phyloP scores from a whole-genome alignment of 75 land plant genomes.

The Pseudotsuga menziesii region DNA sequence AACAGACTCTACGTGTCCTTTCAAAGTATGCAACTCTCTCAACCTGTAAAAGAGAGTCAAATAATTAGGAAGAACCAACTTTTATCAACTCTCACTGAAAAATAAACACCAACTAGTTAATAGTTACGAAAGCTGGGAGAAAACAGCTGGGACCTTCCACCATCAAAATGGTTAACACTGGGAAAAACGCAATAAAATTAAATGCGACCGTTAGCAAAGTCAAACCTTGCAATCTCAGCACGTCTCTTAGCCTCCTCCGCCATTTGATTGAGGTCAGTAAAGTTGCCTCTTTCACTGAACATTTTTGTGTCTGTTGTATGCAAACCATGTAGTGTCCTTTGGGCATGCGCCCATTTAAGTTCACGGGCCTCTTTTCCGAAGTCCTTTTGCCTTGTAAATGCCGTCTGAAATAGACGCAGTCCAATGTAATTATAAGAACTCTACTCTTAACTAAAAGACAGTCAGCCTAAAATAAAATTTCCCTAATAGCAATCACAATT shows the following conservation, averaged over 20 bases:
- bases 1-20: constrained; percentile 70
- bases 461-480: background rate
- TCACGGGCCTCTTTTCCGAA: constrained; percentile 89
- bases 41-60: constrained; percentile 25
- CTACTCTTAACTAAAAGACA: constrained; percentile 5
- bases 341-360: constrained; percentile 89
- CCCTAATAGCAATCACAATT: background rate
- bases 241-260: constrained; percentile 93
- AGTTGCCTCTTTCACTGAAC: constrained; percentile 37
- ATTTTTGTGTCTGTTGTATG: constrained; percentile 64
- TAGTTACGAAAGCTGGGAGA: no score
- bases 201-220: background rate
- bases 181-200: no score
- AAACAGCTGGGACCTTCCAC: no score
- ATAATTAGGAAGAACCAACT: no score
- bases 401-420: constrained; percentile 47
- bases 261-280: constrained; percentile 70
- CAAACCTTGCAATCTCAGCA: constrained; percentile 93
- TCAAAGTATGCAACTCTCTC: constrained; percentile 53
- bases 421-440: background rate
- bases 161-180: no score
- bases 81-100: no score
- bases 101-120: no score
- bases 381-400: constrained; percentile 89
- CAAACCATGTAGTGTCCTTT: constrained; percentile 87